Evolutionary conservation across 2,329 filamentous ascomycete genomes (phyloP), one percentile per base, ranked within the genome.

Genomic region (Nemania sp.): DNA sequence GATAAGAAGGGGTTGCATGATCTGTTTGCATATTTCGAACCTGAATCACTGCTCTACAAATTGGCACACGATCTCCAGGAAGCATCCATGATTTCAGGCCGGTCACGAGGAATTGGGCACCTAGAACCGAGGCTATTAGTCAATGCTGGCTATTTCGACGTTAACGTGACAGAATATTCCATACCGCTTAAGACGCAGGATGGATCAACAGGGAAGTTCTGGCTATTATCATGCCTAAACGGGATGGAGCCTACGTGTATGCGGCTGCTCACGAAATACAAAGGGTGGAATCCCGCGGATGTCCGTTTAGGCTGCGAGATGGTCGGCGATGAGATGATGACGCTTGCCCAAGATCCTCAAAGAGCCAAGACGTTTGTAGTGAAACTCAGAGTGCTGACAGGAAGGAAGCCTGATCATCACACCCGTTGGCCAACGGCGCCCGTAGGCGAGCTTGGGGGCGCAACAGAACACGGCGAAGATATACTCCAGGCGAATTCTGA

Each of bases 161-260:
- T 82, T 12, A 70, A 73, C 48, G 67, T 77, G 24, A 75, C 71
- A 2, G 74, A 80, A 50, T 76, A 79, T 57, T 70, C 73, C 12
- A 75, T 83, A 28, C 79, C 78, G 4, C 72, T 83, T 24, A 73
- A 76, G 48, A 71, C 68, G 20, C 67, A 70, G 33, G 74, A 76
- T 46, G 74, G 77, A 44, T 74, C 72, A 6, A 76, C 76, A 3
- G 78, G 79, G 34, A 80, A 80, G 57, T 75, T 82, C 43, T 82
- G 79, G 79, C 70, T 82, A 26, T 75, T 82, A 20, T 73, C 75
- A 2, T 74, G 77, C 53, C 68, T 82, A 26, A 79, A 81, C 50
- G 74, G 75, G 3, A 64, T 81, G 24, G 80, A 83, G 64, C 73
- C 79, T 9, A 65, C 70, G 26, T 75, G 70, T 34, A 64, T 84